phyloP scores from a whole-genome alignment of 257 asterid species.

The Striga asiatica region DNA sequence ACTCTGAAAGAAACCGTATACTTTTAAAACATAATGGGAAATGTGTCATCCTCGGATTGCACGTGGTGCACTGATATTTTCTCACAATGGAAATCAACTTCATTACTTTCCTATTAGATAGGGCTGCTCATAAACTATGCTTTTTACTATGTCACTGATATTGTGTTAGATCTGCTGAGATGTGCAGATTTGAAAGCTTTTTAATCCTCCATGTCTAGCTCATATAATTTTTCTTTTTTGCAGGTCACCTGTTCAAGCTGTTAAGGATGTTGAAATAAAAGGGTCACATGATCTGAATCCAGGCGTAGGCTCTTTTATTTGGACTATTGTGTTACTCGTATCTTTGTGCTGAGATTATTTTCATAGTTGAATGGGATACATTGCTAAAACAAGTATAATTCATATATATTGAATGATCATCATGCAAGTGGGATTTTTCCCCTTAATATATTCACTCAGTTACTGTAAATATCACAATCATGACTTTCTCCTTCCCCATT shows the following conservation, averaged over 20 bases:
- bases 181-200: not conserved
- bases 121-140: not conserved
- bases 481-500: no score
- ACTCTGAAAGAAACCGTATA: not conserved
- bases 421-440: slow-evolving; percentile 2
- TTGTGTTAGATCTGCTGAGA: not conserved
- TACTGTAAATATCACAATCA: not conserved
- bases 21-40: not conserved
- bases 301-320: slow-evolving; percentile 31
- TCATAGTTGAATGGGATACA: not conserved
- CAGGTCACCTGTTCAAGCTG: slow-evolving; percentile 30
- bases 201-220: not conserved
- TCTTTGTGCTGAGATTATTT: not conserved
- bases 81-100: not conserved
- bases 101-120: not conserved
- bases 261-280: slow-evolving; percentile 21
- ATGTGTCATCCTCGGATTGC: not conserved
- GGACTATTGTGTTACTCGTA: not conserved
- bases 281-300: slow-evolving; percentile 21
- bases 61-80: not conserved
- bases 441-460: not conserved
- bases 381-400: slow-evolving; percentile 6
- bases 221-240: slow-evolving; percentile 11
- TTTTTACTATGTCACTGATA: not conserved
- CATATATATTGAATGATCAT: not conserved